These are phyloP conservation scores for Emmonsiellopsis sp. DNA, from an alignment of 2,329 filamentous ascomycete species.

Conservation along the genomic window DNA sequence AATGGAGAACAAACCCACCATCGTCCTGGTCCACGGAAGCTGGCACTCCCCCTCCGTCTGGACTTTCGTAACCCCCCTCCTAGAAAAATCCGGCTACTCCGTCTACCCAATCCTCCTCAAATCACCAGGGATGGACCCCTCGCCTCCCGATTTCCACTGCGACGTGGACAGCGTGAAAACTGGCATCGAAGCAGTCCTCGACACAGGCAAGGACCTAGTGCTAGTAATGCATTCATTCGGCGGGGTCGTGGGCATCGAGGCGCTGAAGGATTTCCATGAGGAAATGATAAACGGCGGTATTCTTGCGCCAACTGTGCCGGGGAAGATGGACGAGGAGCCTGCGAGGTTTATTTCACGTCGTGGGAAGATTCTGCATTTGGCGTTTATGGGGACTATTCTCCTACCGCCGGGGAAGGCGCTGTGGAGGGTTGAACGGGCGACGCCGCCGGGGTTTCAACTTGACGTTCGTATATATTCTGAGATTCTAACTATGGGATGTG, in stretches of 20 bases:
- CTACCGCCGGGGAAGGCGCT: background rate
- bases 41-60: slow-evolving; percentile 8
- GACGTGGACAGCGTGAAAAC: slow-evolving; percentile 8
- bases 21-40: slow-evolving; percentile 8
- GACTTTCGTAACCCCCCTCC: slow-evolving; percentile 4
- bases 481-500: background rate
- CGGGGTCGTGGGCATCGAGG: slow-evolving; percentile 12
- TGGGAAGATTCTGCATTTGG: slow-evolving; percentile 6
- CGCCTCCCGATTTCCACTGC: slow-evolving; percentile 2
- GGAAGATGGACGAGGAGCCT: background rate
- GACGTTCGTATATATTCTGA: background rate
- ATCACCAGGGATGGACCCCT: slow-evolving; percentile 2
- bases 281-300: background rate
- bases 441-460: background rate
- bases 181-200: slow-evolving; percentile 9
- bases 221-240: slow-evolving; percentile 14
- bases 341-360: background rate
- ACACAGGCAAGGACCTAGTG: slow-evolving; percentile 10
- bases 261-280: slow-evolving; percentile 8
- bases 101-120: slow-evolving; percentile 3
- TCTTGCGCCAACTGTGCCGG: background rate
- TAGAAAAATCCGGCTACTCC: slow-evolving; percentile 8
- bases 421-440: slow-evolving; percentile 1
- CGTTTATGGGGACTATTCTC: slow-evolving; percentile 5
- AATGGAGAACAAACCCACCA: slow-evolving; percentile 14